Percentiles rank a stretch among this genome's conserved stretches.
phyloP scores from a whole-genome alignment of 148 eudicot species.

The Silene uniflora region DNA sequence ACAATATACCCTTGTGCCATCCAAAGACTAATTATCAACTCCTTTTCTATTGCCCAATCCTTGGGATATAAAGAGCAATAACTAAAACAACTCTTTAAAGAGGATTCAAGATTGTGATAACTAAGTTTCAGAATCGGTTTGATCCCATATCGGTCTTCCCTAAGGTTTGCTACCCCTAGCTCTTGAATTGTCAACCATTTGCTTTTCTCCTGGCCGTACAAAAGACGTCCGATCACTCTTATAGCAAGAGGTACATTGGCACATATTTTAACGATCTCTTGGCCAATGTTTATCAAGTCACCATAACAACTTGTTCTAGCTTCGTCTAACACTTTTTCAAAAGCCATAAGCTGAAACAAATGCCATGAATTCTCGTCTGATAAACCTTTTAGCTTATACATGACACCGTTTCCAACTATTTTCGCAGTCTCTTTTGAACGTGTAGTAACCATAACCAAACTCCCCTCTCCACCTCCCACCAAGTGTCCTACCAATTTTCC shows the following conservation, averaged over 20 bases:
- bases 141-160: no score
- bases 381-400: background rate
- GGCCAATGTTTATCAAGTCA: no score
- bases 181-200: no score
- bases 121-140: background rate
- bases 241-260: no score
- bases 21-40: constrained; percentile 11
- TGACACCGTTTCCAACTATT: background rate
- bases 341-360: background rate
- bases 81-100: constrained; percentile 13
- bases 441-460: background rate
- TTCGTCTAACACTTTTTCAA: background rate
- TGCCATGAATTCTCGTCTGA: background rate
- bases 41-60: background rate
- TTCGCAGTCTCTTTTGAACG: background rate
- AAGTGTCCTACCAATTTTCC: background rate
- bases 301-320: background rate
- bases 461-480: background rate
- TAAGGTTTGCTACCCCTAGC: no score
- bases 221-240: no score
- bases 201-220: no score
- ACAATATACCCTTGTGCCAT: constrained; percentile 15
- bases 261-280: no score
- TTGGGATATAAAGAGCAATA: constrained; percentile 14
- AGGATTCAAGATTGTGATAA: constrained; percentile 2